Percentiles rank a stretch among this genome's conserved stretches.
phyloP scores from a whole-genome alignment of 2,329 filamentous ascomycete species.

The Cladobotryum protrusum region DNA sequence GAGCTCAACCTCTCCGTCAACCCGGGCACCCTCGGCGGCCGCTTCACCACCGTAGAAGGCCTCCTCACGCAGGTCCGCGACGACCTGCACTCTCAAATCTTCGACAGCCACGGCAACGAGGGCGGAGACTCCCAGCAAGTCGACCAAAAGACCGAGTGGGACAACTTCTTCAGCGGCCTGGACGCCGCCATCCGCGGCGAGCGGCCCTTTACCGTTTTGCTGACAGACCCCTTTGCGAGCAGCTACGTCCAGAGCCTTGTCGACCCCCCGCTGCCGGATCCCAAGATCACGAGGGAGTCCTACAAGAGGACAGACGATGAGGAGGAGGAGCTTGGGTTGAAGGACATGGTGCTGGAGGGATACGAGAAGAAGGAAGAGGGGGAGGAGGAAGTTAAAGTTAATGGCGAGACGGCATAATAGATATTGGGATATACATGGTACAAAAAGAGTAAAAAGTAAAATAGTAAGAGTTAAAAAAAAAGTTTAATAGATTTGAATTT shows the following conservation, averaged over 20 bases:
- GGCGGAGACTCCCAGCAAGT: conserved; percentile 74
- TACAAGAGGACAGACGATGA: conserved; percentile 88
- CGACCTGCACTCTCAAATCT: conserved; percentile 83
- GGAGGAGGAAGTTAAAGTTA: conserved; percentile 8
- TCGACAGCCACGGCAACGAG: conserved; percentile 58
- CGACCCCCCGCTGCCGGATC: conserved; percentile 62
- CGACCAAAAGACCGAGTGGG: conserved; percentile 67
- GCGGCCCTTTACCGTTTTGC: conserved; percentile 71
- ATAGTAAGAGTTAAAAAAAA: too few relatives aligned
- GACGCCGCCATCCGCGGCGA: conserved; percentile 74
- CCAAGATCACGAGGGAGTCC: conserved; percentile 71
- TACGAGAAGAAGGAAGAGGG: conserved; percentile 52
- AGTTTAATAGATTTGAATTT: too few relatives aligned
- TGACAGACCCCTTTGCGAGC: conserved; percentile 83
- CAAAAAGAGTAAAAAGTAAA: neutral
- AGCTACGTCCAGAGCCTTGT: conserved; percentile 92
- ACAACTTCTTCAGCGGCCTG: conserved; percentile 70
- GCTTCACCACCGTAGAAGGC: conserved; percentile 95
- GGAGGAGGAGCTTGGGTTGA: conserved; percentile 84
- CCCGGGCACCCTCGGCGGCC: conserved; percentile 87
- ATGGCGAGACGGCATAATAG: neutral
- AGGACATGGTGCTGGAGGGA: conserved; percentile 86
- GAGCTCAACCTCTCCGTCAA: conserved; percentile 84
- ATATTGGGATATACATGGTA: neutral
- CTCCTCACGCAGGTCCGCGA: conserved; percentile 87